Evolutionary conservation across 148 eudicot genomes (phyloP), one percentile per base, ranked within the genome.

Genomic region (Cornus florida): DNA sequence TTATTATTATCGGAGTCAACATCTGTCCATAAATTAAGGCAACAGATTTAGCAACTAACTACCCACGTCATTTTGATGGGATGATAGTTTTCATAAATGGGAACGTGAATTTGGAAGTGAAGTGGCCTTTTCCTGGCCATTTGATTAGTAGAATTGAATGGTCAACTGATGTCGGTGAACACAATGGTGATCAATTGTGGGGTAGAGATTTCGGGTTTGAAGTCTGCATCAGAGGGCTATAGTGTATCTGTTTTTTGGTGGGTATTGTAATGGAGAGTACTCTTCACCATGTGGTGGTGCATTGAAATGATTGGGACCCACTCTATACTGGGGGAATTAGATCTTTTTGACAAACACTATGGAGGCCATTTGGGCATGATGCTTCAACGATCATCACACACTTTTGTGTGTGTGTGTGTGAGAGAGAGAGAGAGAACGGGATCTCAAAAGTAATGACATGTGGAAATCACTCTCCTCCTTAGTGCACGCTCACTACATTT

Each of bases 21-120:
- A 62, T 17, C 22, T 19, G 24, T 62, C 2, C 66, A 3, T 62
- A 62, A 62, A 62, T 62, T 62, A 13, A 62, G 66, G 23, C 13
- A 57, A 57, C 64, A 57, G 20, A 57, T 14, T 12, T 13, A 57
- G 28, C 11, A 75, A 62, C 77, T 35, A 62, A 75, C 20, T 68
- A 38, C 56, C 39, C 77, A 62, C 62, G 69, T 31, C n/a, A 62
- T 62, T 75, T 75, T 11, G 77, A 60, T 35, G 69, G 38, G 20
- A 20, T 22, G 50, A 0, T 57, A 4, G 48, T 6, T 19, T 57
- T 16, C 62, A 13, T 19, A 13, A 2, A 13, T 57, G 20, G 62
- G 62, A 57, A 57, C 9, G 8, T 11, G 62, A 2, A 57, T 19
- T 57, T 57, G 62, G 20, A 57, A 57, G 17, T 13, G 62, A 57